Percentiles rank a stretch among this genome's conserved stretches.
Evolutionary conservation across 805 yeast species (phyloP).

Genomic region (Cyberlindnera bimundalis): DNA sequence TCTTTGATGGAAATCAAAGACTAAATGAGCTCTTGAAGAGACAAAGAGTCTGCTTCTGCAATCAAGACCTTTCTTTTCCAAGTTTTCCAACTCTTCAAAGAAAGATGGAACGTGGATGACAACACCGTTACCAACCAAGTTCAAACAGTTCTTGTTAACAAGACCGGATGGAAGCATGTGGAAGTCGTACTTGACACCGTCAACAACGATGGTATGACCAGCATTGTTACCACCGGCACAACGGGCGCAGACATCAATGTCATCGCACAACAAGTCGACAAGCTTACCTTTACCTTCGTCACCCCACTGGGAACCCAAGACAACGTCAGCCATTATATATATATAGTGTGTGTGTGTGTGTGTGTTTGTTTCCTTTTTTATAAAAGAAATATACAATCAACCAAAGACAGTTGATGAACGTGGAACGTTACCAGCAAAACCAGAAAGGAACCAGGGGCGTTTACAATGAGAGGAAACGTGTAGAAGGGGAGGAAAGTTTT

Average conservation of each 20-base stretch:
- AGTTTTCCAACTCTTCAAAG: slow-evolving; percentile 77
- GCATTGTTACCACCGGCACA: slow-evolving; percentile 99
- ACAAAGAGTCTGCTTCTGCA: slow-evolving; percentile 67
- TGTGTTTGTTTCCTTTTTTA: neutral
- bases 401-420: slow-evolving; percentile 16
- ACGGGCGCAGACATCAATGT: slow-evolving; percentile 94
- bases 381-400: slow-evolving; percentile 9
- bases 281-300: slow-evolving; percentile 99
- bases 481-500: neutral
- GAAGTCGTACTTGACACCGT: slow-evolving; percentile 87
- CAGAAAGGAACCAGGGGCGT: slow-evolving; percentile 3
- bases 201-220: slow-evolving; percentile 96
- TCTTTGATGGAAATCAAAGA: slow-evolving; percentile 96
- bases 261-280: slow-evolving; percentile 92
- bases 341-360: no score
- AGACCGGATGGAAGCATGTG: slow-evolving; percentile 99
- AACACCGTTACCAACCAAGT: slow-evolving; percentile 93
- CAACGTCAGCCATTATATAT: slow-evolving; percentile 59
- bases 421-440: slow-evolving; percentile 17
- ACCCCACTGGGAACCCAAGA: slow-evolving; percentile 99
- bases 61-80: slow-evolving; percentile 77
- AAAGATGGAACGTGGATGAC: slow-evolving; percentile 94
- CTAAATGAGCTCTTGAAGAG: slow-evolving; percentile 93
- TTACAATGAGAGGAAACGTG: neutral
- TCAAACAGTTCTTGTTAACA: slow-evolving; percentile 86